Conservation (phyloP, 2,329 filamentous ascomycete species). For the Zymoseptoria ardabiliae region DNA sequence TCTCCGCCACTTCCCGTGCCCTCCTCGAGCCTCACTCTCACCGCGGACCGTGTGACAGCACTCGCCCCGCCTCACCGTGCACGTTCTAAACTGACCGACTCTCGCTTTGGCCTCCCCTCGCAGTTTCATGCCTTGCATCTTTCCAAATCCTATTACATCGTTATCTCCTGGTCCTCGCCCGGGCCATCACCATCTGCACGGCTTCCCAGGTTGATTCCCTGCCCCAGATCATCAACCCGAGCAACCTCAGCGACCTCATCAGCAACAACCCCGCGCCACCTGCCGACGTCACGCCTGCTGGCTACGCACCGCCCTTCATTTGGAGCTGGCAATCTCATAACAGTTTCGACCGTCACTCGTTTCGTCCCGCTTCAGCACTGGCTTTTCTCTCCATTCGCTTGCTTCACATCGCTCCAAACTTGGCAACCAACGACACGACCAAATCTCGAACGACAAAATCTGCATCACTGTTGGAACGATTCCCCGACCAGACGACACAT, state of each 20-base stretch:
- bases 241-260: slow-evolving; percentile 9
- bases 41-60: slow-evolving; percentile 10
- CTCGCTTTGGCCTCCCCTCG: slow-evolving; percentile 7
- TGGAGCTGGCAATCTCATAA: background rate
- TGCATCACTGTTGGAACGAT: background rate
- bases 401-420: background rate
- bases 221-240: slow-evolving; percentile 11
- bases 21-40: slow-evolving; percentile 17
- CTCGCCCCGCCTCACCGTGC: slow-evolving; percentile 10
- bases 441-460: background rate
- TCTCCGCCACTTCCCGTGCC: background rate
- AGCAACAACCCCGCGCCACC: slow-evolving; percentile 15
- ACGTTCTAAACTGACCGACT: slow-evolving; percentile 13
- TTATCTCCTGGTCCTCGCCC: slow-evolving; percentile 3
- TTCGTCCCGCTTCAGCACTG: background rate
- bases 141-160: slow-evolving; percentile 13
- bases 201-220: slow-evolving; percentile 17
- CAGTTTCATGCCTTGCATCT: slow-evolving; percentile 23
- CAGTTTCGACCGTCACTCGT: background rate
- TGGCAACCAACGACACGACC: background rate
- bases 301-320: background rate
- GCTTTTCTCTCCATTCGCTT: background rate
- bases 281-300: background rate
- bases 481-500: background rate
- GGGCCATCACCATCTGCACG: slow-evolving; percentile 14